Evolutionary conservation across 2,329 filamentous ascomycete genomes (phyloP), one percentile per base, ranked within the genome.

Genomic region (Scedosporium minutisporum): DNA sequence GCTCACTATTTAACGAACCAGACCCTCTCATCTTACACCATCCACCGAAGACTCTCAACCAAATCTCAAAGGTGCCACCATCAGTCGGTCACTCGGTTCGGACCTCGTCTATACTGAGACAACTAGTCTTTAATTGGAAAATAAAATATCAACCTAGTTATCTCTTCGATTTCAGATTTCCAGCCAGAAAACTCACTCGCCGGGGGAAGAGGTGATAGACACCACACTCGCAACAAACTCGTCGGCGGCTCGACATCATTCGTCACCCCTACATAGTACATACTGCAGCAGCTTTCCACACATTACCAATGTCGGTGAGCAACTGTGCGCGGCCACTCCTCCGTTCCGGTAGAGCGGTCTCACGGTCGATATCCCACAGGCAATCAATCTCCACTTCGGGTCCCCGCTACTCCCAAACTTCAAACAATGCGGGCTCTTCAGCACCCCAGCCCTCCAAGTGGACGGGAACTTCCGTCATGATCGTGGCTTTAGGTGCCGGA

Each of bases 401-500:
- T 9, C 60, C 53, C n/a, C 33, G 38, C 12, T 33, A 12, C 6
- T 33, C 51, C 14, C 23, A 27, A 14, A 18, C 51, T 6, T 57
- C 33, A 10, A 46, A 33, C 51, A 62, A 27, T 58, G 53, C 16
- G 12, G 21, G n/a, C 4, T 12, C 60, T 29, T 21, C 51, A 7
- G 41, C 14, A 27, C 23, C 60, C 3, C 9, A 21, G 38, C 18
- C 33, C 33, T 58, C 51, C 16, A 58, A 18, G 25, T 63, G 61
- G 61, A 41, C 61, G 6, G 61, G 61, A 9, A 10, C 44, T 3
- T 59, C 61, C 7, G 61, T 63, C 14, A 10, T 63, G 44, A 25
- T 42, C n/a, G 57, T 63, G 16, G 61, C 61, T 42, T 27, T 48
- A 4, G 61, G 61, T 16, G 61, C 61, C 2, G 61, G 61, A 12